Conservation (phyloP, 2,329 filamentous ascomycete genomes). For the Nemania abortiva region DNA sequence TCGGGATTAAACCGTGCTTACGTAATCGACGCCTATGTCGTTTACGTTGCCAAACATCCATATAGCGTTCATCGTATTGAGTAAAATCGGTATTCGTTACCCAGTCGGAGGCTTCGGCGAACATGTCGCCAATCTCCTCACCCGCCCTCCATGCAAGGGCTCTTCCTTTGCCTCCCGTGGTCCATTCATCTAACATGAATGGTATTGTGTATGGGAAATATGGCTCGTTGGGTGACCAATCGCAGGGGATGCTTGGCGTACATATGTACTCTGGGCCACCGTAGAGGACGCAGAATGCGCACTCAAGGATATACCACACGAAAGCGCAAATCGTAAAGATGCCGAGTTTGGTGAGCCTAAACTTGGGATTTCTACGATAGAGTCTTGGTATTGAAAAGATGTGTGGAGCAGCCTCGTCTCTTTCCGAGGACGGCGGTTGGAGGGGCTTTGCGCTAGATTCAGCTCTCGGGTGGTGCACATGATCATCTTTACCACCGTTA, state of each 20-base stretch:
- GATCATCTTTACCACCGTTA: conserved; percentile 49
- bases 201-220: conserved; percentile 71
- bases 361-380: conserved; percentile 58
- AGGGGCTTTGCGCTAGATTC: conserved; percentile 16
- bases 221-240: conserved; percentile 69
- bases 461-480: conserved; percentile 28
- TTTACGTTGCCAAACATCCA: conserved; percentile 61
- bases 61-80: conserved; percentile 57
- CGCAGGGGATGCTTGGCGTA: conserved; percentile 59
- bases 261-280: conserved; percentile 66
- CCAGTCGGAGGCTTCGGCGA: conserved; percentile 63
- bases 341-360: conserved; percentile 64
- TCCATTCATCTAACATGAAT: conserved; percentile 73
- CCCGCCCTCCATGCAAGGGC: conserved; percentile 51
- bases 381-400: conserved; percentile 62
- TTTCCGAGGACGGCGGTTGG: conserved; percentile 8
- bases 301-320: conserved; percentile 69
- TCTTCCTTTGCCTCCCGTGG: conserved; percentile 64
- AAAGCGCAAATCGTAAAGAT: conserved; percentile 58
- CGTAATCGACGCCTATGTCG: conserved; percentile 63
- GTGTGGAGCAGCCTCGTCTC: conserved; percentile 50
- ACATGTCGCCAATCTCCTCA: conserved; percentile 61
- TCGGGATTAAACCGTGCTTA: conserved; percentile 59
- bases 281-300: conserved; percentile 64
- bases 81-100: conserved; percentile 60